Evolutionary conservation across 2,329 filamentous ascomycete genomes (phyloP), one percentile per base, ranked within the genome.

Genomic region (Thielaviopsis ethacetica): DNA sequence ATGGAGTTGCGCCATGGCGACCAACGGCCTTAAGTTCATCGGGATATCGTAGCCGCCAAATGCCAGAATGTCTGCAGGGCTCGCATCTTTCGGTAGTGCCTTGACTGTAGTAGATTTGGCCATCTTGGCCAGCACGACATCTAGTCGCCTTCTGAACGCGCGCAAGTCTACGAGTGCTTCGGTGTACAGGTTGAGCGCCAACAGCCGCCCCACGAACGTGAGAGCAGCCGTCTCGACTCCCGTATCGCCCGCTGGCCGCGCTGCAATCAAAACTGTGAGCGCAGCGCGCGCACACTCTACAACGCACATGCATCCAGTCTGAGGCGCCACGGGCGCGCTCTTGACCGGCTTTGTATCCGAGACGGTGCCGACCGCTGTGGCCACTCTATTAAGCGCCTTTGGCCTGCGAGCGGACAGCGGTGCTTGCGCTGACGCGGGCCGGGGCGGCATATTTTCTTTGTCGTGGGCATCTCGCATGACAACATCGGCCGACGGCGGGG

Each of bases 221-320:
- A 85, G 79, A 76, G 88, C 86, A 58, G 86, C 87, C 61, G 76
- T 82, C 67, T 91, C 87, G 3, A 91, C 69, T 66, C 91, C 85
- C 47, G 86, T 71, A 52, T 79, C 76, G 15, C 60, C 60, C 5
- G 53, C 47, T 30, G 60, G 57, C 19, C 60, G 47, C 27, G 54
- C 34, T 27, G 17, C 38, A 47, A 61, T 76, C 47, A 91, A 72
- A 55, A 80, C 82, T 6, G 77, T 71, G 65, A 91, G 88, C 1
- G 84, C 85, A 27, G 80, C 69, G 10, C 85, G 77, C 6, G 83
- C 79, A 65, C 86, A 90, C 70, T 90, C 85, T 13, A 84, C 82
- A 0, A 76, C 77, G 1, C 82, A 75, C 15, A 83, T 67, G 56
- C 77, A 79, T 53, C 73, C 73, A 2, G 71, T 72, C 17, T 72